Base-by-base conservation (phyloP, 163 green algal genomes). In the Chloromonas sp. region DNA sequence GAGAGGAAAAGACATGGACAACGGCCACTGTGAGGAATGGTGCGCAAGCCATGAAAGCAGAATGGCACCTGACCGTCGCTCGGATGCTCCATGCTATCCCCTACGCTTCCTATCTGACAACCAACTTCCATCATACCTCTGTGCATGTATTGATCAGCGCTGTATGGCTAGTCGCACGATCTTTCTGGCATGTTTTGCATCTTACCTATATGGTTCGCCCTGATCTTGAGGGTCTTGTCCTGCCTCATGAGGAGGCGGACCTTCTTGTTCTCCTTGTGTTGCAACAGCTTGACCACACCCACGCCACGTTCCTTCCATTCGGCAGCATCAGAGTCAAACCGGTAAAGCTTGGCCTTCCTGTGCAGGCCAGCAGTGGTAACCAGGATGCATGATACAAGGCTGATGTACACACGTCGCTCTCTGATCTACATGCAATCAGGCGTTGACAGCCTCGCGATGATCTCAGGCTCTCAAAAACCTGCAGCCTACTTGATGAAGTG, bases 291-390 rank as follows among this genome's bases (percentile, higher is more conserved):
- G 14, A 60, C 70, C 71, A 82, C 71, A 78, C 92, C 97, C n/a
- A 98, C 87, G 2, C 97, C 97, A 11, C 97, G 91, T 91, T 99
- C 97, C 92, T 99, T 99, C 97, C 97, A 99, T 88, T 99, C 97
- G 81, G 91, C 93, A 60, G 86, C 87, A 3, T 96, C 96, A 78
- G 94, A 89, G 83, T 98, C 96, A 86, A 97, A 99, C 1, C 97
- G 95, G 90, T 99, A 99, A 87, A 99, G 93, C 92, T 99, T 99
- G 88, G 92, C 95, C 89, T 99, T 99, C 60, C 95, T 99, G 94
- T 57, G 36, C 36, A 36, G 36, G 36, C 36, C 36, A 36, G 36
- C 58, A 82, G 36, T 14, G 71, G 2, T 2, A 2, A 78, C 14
- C 1, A 78, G 71, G 14, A 78, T 78, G 71, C 71, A 78, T 78